Conservation (phyloP, 805 yeast species). For the Teunomyces pallodes region DNA sequence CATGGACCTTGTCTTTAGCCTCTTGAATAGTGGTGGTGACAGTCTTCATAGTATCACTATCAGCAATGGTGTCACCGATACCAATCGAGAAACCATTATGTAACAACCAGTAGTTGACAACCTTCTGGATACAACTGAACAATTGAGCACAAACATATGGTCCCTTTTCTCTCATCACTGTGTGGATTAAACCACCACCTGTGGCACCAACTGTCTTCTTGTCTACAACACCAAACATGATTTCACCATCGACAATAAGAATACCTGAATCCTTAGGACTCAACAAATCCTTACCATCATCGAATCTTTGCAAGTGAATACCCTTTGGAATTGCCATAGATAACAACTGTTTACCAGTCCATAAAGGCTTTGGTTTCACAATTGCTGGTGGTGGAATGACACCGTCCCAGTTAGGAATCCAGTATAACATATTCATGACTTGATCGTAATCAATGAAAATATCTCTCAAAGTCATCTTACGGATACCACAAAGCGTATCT, state of each 20-base stretch:
- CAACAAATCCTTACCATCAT: constrained; percentile 77
- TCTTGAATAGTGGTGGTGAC: constrained; percentile 90
- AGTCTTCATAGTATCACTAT: constrained; percentile 90
- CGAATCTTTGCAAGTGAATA: constrained; percentile 90
- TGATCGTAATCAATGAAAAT: constrained; percentile 85
- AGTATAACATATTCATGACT: constrained; percentile 92
- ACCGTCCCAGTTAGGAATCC: constrained; percentile 99
- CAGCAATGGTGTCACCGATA: constrained; percentile 99
- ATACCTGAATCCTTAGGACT: constrained; percentile 94
- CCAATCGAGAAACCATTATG: constrained; percentile 98
- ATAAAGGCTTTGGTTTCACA: constrained; percentile 88
- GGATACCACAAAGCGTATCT: constrained; percentile 95
- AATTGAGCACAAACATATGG: constrained; percentile 84
- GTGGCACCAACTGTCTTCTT: constrained; percentile 98
- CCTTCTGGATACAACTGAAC: constrained; percentile 90
- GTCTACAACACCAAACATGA: constrained; percentile 96
- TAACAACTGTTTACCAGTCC: constrained; percentile 96
- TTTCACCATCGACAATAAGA: constrained; percentile 93
- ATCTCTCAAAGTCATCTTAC: constrained; percentile 93
- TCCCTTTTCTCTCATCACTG: constrained; percentile 97
- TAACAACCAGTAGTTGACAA: constrained; percentile 92
- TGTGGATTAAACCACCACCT: constrained; percentile 96
- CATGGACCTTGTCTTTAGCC: constrained; percentile 93
- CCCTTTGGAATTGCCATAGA: constrained; percentile 95
- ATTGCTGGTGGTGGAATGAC: constrained; percentile 94